Evolutionary conservation across 352 stramenopile species (phyloP), one percentile per base, ranked within the genome.

Genomic region (Globisporangium nodosum): DNA sequence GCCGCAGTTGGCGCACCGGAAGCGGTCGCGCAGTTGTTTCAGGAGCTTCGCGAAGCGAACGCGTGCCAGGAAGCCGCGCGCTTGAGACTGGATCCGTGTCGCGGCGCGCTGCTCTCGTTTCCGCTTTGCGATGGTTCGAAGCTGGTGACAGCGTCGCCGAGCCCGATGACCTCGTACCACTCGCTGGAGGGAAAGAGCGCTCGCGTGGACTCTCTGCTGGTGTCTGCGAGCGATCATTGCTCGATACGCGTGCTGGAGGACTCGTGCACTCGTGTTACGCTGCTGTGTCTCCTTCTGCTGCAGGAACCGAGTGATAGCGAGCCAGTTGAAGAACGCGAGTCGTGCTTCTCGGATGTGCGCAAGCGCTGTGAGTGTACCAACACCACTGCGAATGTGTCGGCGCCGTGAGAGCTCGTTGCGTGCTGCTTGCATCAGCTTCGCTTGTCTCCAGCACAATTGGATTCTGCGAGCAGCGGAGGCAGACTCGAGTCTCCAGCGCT

Each of bases 1-100:
- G 0, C 79, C 75, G 49, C 79, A 89, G 56, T 89, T 89, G 3
- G 48, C 33, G 40, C 79, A 89, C 12, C 63, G 52, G 15, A 89
- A 89, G 18, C 76, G 67, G 27, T 87, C 69, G 21, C 73, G 65
- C 12, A 83, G 49, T 51, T 72, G 66, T 20, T 60, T 54, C 2
- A 76, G 39, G 6, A 73, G 31, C 31, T 60, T 58, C 30, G 47
- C 24, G 21, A 75, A 65, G 11, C 48, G 64, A 12, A 31, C 18
- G 2, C 74, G 67, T 11, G 63, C 64, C 5, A 69, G 31, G 11
- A 63, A 46, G 0, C 74, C 77, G 15, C 74, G 64, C 13, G 53
- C 42, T 9, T 52, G 43, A 0, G 63, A 46, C 37, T 87, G 77
- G 15, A 85, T 68, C 3, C 15, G 13, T 16, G 47, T 72, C 20